Evolutionary conservation across 2,329 filamentous ascomycete species (phyloP).

Genomic region (Cyclaneusma minus): DNA sequence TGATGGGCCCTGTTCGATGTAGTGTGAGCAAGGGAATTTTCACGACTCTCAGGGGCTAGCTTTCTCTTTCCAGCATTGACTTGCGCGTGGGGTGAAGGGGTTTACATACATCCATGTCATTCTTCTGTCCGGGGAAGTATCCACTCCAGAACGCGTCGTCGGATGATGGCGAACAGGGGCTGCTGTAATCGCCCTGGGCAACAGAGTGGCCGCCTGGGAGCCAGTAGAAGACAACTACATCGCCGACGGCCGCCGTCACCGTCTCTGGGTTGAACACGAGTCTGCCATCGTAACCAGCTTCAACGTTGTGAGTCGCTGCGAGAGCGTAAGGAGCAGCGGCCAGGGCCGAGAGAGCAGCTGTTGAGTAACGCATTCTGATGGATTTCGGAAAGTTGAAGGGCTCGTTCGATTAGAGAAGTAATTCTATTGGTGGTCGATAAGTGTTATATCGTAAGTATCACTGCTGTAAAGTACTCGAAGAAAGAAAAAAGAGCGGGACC

Average conservation of each 20-base stretch:
- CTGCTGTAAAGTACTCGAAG: no score
- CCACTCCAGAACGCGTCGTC: constrained; percentile 13
- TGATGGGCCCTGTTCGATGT: no score
- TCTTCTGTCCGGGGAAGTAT: constrained; percentile 3
- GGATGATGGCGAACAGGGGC: constrained; percentile 17
- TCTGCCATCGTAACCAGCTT: constrained; percentile 5
- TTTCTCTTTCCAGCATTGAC: constrained; percentile 6
- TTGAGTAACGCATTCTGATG: no score
- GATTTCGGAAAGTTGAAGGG: no score
- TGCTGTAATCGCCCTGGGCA: constrained; percentile 20
- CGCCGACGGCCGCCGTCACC: constrained; percentile 30
- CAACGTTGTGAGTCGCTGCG: constrained; percentile 1
- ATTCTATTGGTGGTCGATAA: no score
- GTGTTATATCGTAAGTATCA: no score
- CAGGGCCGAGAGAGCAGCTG: no score
- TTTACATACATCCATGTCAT: constrained; percentile 6
- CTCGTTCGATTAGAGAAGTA: no score
- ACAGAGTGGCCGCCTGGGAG: constrained; percentile 34
- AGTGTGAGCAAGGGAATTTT: no score
- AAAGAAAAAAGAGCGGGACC: no score
- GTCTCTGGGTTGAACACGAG: constrained; percentile 34
- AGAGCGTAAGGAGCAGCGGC: not conserved
- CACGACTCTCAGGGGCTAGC: constrained; percentile 31
- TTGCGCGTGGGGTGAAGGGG: not conserved
- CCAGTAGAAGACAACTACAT: constrained; percentile 39